phyloP scores from a whole-genome alignment of 768 basidiomycete species.

The Panus rudis region DNA sequence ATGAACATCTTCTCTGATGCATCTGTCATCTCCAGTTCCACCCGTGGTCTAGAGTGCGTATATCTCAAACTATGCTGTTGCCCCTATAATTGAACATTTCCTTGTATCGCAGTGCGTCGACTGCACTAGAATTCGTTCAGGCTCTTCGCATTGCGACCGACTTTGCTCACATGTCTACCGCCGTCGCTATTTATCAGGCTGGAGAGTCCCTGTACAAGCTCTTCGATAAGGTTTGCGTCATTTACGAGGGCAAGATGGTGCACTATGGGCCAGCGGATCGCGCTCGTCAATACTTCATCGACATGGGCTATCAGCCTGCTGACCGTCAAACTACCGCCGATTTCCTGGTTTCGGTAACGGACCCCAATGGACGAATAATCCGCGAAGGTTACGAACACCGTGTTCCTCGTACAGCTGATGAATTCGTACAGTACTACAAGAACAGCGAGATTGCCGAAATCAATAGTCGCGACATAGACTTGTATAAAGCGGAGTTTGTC shows the following conservation, averaged over 20 bases:
- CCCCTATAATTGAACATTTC: no score
- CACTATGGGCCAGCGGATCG: conserved; percentile 65
- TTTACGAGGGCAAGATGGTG: conserved; percentile 67
- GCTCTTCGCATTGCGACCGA: conserved; percentile 53
- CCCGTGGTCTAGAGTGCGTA: conserved; percentile 38
- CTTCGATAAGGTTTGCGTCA: conserved; percentile 78
- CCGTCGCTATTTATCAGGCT: conserved; percentile 85
- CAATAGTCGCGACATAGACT: conserved; percentile 41
- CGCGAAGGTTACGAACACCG: conserved; percentile 32
- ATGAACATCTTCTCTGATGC: neutral
- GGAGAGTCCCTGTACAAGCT: conserved; percentile 56
- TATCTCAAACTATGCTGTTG: no score
- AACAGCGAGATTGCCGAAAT: conserved; percentile 30
- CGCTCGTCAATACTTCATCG: conserved; percentile 67
- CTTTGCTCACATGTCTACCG: conserved; percentile 39
- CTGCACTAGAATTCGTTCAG: conserved; percentile 52
- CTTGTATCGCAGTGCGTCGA: conserved; percentile 31
- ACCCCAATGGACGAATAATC: conserved; percentile 48
- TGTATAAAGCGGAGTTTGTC: conserved; percentile 38
- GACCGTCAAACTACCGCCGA: conserved; percentile 55
- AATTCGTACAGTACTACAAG: conserved; percentile 38
- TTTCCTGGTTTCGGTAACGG: conserved; percentile 54
- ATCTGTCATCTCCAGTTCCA: conserved; percentile 32
- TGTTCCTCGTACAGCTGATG: conserved; percentile 47
- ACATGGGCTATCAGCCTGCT: conserved; percentile 52